Base-by-base conservation (phyloP, 164 flowering plant species). In the Kingdonia uniflora region DNA sequence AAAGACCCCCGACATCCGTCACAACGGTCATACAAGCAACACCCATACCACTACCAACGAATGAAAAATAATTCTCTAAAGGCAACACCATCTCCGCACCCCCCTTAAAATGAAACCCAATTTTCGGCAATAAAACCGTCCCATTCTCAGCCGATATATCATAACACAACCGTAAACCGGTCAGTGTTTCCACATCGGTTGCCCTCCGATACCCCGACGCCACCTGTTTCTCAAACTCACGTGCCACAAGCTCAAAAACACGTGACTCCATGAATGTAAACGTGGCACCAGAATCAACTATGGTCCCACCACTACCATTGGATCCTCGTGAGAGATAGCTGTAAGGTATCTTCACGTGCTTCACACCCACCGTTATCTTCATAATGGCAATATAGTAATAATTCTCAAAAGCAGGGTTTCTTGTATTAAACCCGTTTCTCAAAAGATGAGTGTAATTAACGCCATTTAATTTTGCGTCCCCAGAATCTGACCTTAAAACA, bases 211-310 rank as follows among this genome's bases (percentile, higher is more conserved):
- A 29, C 8, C 35, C 8, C 35, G 35, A 4, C 17, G 51, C 54
- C 64, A 71, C 62, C 55, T 83, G 91, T 7, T 16, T 58, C 44
- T 54, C 80, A 42, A 88, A 65, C 59, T 75, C 91, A 1, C 51
- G 6, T 0, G 75, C 82, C 19, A 88, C 76, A 5, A 51, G 44
- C 1, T 81, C 75, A 25, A 61, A 74, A 10, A 85, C 63, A 6
- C 53, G 58, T 5, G 48, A 52, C 55, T 77, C 84, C 91, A 88
- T 79, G 74, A 66, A 81, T 1, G 88, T 88, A 64, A 82, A 81
- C 13, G 94, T 82, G 11, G 91, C 55, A 13, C 94, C 90, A 33
- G 95, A 82, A 64, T 85, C 96, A 37, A 88, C 76, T 0, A 88
- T 68, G 11, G 78, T 66, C 19, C 96, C 96, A 20, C 95, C 95